A percentile compares a stretch with the other conserved stretches of the same genome.
These are phyloP conservation scores for Spathaspora sp. DNA, from an alignment of 1,139 yeast species.

Conservation along the genomic window DNA sequence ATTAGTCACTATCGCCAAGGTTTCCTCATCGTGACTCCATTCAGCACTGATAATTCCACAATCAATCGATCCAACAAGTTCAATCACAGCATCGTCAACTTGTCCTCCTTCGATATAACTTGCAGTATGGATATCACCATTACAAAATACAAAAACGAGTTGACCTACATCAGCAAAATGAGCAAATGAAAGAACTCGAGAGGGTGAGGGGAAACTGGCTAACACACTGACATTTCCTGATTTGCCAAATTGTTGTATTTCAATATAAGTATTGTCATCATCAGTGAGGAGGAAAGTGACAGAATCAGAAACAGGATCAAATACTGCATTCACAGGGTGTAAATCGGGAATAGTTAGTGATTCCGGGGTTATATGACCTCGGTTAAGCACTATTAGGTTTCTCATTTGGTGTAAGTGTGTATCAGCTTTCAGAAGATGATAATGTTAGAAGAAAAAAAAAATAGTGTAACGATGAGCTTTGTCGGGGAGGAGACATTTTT, in stretches of 20 bases:
- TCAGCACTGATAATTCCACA: conserved; percentile 68
- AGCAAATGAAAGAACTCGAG: conserved; percentile 44
- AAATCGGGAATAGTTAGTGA: conserved; percentile 62
- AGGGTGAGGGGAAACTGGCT: conserved; percentile 53
- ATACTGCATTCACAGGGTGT: conserved; percentile 56
- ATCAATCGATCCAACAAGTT: conserved; percentile 85
- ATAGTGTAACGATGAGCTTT: neutral
- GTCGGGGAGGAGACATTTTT: neutral
- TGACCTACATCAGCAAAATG: conserved; percentile 69
- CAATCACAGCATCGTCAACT: conserved; percentile 55
- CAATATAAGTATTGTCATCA: conserved; percentile 53
- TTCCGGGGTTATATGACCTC: conserved; percentile 51
- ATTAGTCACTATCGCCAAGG: conserved; percentile 66
- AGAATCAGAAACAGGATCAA: conserved; percentile 75
- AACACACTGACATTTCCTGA: conserved; percentile 53
- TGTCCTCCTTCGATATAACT: conserved; percentile 48
- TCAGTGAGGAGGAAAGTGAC: conserved; percentile 68
- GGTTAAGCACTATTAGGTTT: conserved; percentile 56
- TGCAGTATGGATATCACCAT: conserved; percentile 70
- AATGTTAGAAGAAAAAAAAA: neutral
- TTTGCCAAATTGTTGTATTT: conserved; percentile 54
- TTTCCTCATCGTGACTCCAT: conserved; percentile 95
- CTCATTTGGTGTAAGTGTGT: conserved; percentile 38
- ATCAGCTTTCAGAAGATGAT: neutral
- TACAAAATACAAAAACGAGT: conserved; percentile 58